phyloP scores from a whole-genome alignment of 139 green algal genomes.

The Penium margaritaceum region DNA sequence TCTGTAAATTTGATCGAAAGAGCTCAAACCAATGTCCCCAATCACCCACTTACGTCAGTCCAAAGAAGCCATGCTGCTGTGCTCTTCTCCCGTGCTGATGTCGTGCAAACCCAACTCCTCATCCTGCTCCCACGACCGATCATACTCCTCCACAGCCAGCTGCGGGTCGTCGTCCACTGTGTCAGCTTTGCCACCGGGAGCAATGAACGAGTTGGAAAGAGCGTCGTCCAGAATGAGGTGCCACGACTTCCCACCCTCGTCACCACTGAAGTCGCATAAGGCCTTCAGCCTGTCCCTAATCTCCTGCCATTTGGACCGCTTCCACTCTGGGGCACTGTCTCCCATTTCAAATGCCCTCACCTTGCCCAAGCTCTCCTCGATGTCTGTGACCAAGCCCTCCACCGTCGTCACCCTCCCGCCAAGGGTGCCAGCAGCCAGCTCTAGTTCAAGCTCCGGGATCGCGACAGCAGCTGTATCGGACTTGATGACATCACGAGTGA shows the following conservation, averaged over 20 bases:
- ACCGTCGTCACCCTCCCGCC: constrained; percentile 62
- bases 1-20: no score
- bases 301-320: constrained; percentile 9
- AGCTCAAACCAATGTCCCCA: no score
- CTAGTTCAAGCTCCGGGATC: constrained; percentile 60
- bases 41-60: no score
- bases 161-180: background rate
- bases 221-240: constrained; percentile 56
- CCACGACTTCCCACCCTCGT: constrained; percentile 42
- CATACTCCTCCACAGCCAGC: constrained; percentile 35
- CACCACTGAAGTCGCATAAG: constrained; percentile 17
- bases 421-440: constrained; percentile 53
- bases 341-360: constrained; percentile 53
- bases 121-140: constrained; percentile 38
- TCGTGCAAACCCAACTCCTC: constrained; percentile 42
- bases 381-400: constrained; percentile 49
- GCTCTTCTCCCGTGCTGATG: constrained; percentile 12
- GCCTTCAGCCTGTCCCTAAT: constrained; percentile 9
- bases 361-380: constrained; percentile 37
- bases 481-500: constrained; percentile 64
- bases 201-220: constrained; percentile 60
- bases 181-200: constrained; percentile 6
- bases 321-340: constrained; percentile 43
- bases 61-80: no score
- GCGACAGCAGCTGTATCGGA: constrained; percentile 51